Base-by-base conservation (phyloP, 371 early-diverging fungal genomes). In the Mortierella sp. region DNA sequence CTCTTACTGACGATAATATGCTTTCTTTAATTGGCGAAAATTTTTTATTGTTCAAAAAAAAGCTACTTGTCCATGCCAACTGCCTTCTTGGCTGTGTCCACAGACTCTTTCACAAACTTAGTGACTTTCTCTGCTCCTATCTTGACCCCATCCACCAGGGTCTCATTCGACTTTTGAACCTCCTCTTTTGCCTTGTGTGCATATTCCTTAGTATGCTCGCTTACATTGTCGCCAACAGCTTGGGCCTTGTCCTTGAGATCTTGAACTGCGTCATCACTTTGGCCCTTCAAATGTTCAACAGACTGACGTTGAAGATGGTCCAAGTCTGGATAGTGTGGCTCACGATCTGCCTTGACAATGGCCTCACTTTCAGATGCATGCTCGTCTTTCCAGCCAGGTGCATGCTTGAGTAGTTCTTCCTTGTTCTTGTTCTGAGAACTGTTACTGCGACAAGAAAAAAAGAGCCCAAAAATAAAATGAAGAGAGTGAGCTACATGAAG, bases 291-390 rank as follows among this genome's bases (percentile, higher is more conserved):
- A 45, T 68, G 66, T 51, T 72, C 56, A 13, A 66, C 64, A 2
- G 70, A 61, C 49, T 72, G 65, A 1, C 66, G 2, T 26, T 78
- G 79, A 15, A 78, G 19, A 17, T 62, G n/a, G 60, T 69, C 26
- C 19, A 68, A 32, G 43, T 62, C 53, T 37, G 17, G 26, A 15
- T 55, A 23, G 4, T 60, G 56, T 17, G 69, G 61, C 45, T 72
- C 72, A 12, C 69, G 66, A 31, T 72, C 68, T 2, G 66, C 69
- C 55, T 72, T 77, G 28, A 83, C 61, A 28, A 28, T 60, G 6
- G 83, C 83, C 56, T 83, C 83, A 19, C 81, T 76, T 9, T 75
- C 81, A 3, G 83, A 80, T 3, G 83, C 83, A 47, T 80, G 66
- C 49, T 61, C 75, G 13, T 68, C 66, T 43, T 66, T 79, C 83